Conservation (phyloP, 2,329 filamentous ascomycete genomes). For the Blastomyces gilchristii region DNA sequence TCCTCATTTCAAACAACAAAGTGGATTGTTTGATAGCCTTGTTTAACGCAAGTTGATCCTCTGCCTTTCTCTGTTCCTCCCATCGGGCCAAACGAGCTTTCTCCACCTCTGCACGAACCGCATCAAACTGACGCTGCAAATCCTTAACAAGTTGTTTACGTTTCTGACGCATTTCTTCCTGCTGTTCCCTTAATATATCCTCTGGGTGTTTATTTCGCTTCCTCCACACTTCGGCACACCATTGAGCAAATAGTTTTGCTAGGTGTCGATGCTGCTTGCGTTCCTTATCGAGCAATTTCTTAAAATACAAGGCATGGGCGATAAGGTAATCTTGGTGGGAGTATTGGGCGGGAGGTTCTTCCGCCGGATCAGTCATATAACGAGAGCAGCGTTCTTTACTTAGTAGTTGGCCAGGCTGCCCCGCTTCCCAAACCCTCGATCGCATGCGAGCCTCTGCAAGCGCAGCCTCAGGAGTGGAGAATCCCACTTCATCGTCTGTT, state of each 20-base stretch:
- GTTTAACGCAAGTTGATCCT: constrained; percentile 45
- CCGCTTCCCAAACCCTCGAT: constrained; percentile 59
- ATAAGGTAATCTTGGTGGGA: constrained; percentile 79
- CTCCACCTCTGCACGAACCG: constrained; percentile 49
- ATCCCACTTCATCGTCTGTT: constrained; percentile 35
- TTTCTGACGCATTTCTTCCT: constrained; percentile 53
- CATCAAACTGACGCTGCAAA: constrained; percentile 51
- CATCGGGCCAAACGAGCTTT: constrained; percentile 46
- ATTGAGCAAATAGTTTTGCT: constrained; percentile 65
- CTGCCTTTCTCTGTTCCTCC: constrained; percentile 45
- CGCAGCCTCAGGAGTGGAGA: constrained; percentile 50
- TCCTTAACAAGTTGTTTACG: constrained; percentile 64
- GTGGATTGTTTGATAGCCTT: constrained; percentile 44
- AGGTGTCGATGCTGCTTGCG: constrained; percentile 63
- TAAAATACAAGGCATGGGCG: constrained; percentile 68
- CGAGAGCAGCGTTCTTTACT: constrained; percentile 59
- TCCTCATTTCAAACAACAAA: constrained; percentile 39
- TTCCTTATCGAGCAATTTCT: constrained; percentile 68
- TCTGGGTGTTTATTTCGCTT: constrained; percentile 45
- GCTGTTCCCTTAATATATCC: constrained; percentile 70
- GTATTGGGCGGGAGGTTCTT: constrained; percentile 69
- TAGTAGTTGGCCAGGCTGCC: constrained; percentile 63
- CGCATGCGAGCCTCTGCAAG: constrained; percentile 60
- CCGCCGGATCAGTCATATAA: constrained; percentile 61
- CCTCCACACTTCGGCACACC: constrained; percentile 34